Percentiles rank a stretch among this genome's conserved stretches.
Evolutionary conservation across 2,329 filamentous ascomycete genomes (phyloP).

Genomic region (Capronia epimyces): DNA sequence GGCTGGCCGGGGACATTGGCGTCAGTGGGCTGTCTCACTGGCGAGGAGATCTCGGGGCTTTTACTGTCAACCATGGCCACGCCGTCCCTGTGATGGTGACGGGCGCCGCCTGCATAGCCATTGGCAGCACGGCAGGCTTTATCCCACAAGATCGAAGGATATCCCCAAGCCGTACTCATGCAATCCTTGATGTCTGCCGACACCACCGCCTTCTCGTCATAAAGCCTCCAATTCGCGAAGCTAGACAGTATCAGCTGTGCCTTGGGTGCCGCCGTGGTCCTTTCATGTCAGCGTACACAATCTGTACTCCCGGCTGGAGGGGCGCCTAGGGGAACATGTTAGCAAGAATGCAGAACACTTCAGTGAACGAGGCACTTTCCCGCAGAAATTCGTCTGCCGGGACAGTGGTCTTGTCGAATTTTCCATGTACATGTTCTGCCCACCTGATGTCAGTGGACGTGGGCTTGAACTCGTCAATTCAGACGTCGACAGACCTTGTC

Average conservation of each 20-base stretch:
- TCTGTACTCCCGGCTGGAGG: conserved; percentile 8
- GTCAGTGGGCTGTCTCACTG: neutral
- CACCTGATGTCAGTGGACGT: neutral
- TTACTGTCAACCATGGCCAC: conserved; percentile 11
- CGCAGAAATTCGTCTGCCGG: conserved; percentile 5
- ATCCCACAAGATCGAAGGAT: conserved; percentile 19
- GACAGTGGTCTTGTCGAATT: neutral
- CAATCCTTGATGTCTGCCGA: neutral
- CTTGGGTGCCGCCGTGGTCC: neutral
- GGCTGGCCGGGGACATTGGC: conserved; percentile 9
- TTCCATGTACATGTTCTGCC: conserved; percentile 1
- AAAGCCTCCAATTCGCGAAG: conserved; percentile 10
- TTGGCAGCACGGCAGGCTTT: conserved; percentile 11
- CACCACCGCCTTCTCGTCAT: no score
- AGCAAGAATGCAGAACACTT: neutral
- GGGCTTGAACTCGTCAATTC: neutral
- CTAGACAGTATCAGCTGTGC: conserved; percentile 1
- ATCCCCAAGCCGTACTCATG: conserved; percentile 10
- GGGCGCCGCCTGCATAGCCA: conserved; percentile 12
- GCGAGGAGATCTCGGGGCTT: neutral
- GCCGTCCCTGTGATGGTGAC: conserved; percentile 2
- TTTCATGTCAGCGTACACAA: conserved; percentile 6
- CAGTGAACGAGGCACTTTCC: neutral
- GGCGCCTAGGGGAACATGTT: neutral
- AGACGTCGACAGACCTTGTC: conserved; percentile 2